Conservation (phyloP, 768 basidiomycete genomes). For the Daedaleopsis nitida region DNA sequence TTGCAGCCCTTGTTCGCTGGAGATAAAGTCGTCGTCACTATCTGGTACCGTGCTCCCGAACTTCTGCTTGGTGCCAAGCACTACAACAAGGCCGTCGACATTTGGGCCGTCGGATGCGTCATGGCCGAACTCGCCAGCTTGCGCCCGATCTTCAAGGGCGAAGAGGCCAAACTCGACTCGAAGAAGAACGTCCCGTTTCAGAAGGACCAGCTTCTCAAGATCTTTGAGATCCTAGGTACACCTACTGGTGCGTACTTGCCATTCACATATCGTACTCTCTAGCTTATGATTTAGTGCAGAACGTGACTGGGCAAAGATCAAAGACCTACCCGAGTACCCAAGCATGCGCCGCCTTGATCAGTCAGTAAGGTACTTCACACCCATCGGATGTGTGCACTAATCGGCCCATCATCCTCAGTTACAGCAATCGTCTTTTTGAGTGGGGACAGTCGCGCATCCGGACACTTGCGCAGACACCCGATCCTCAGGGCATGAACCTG, state of each 20-base stretch:
- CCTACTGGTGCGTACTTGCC: constrained; percentile 63
- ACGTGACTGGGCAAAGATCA: constrained; percentile 83
- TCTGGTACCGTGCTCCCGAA: constrained; percentile 99
- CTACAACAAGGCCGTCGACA: constrained; percentile 95
- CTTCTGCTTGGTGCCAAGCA: constrained; percentile 95
- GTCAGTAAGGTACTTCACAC: constrained; percentile 40
- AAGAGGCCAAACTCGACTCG: constrained; percentile 95
- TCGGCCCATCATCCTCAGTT: constrained; percentile 40
- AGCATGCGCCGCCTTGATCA: constrained; percentile 78
- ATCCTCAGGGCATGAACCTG: constrained; percentile 71
- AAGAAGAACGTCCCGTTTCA: constrained; percentile 99
- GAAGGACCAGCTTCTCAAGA: constrained; percentile 90
- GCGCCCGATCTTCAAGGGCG: constrained; percentile 97
- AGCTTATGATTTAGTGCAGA: constrained; percentile 44
- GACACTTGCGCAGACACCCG: constrained; percentile 10
- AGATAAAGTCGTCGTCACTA: constrained; percentile 98
- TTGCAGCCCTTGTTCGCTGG: constrained; percentile 89
- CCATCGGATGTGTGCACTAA: neutral
- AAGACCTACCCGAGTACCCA: constrained; percentile 85
- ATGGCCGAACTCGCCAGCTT: constrained; percentile 93
- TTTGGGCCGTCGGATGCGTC: constrained; percentile 98
- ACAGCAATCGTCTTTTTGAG: constrained; percentile 59
- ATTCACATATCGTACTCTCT: neutral
- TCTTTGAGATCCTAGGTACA: constrained; percentile 93
- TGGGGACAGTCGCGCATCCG: constrained; percentile 78